Conservation (phyloP, 148 eudicot genomes). For the Arctostaphylos glauca region DNA sequence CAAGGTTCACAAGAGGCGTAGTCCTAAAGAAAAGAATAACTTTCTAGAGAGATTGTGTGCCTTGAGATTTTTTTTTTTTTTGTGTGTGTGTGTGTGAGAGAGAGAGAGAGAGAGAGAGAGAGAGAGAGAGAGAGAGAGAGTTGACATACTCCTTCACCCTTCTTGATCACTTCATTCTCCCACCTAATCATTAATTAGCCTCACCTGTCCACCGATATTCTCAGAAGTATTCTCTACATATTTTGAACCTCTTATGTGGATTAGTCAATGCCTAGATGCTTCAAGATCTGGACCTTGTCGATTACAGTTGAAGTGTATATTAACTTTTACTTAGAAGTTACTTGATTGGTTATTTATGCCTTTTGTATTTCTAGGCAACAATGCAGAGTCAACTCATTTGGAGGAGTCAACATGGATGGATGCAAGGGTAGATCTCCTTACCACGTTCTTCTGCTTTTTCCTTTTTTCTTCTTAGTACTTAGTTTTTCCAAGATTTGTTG, state of each 20-base stretch:
- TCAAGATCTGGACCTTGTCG: slow-evolving; percentile 2
- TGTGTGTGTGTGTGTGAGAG: too few relatives aligned
- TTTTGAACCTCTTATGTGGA: background rate
- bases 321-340: background rate
- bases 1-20: too few relatives aligned
- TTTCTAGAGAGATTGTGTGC: too few relatives aligned
- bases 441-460: background rate
- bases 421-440: slow-evolving; percentile 33
- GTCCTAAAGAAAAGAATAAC: too few relatives aligned
- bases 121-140: too few relatives aligned
- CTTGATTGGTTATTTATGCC: slow-evolving; percentile 1
- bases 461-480: background rate
- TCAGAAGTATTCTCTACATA: too few relatives aligned
- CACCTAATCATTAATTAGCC: too few relatives aligned
- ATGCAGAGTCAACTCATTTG: slow-evolving; percentile 33
- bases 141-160: too few relatives aligned
- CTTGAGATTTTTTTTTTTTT: too few relatives aligned
- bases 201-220: too few relatives aligned
- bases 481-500: background rate
- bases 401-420: slow-evolving; percentile 46
- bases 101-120: too few relatives aligned
- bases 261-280: slow-evolving; percentile 7
- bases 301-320: background rate
- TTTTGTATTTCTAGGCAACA: slow-evolving; percentile 28
- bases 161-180: too few relatives aligned